Base-by-base conservation (phyloP, 805 yeast species). In the Zygoascus bituminiphila region DNA sequence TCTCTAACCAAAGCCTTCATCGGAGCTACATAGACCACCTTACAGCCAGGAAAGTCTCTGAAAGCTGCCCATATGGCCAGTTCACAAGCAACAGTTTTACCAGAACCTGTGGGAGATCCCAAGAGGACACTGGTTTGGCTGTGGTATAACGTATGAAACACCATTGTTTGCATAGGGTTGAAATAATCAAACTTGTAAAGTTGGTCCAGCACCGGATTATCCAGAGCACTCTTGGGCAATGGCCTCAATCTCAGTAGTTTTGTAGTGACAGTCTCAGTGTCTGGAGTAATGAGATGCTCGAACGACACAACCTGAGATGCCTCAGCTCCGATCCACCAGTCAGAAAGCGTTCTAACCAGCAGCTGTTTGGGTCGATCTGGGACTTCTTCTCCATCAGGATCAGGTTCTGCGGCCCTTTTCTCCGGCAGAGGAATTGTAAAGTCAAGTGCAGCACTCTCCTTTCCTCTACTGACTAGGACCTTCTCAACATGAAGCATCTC, bases 101-200 rank as follows among this genome's bases (percentile, higher is more conserved):
- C 99, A 0, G 97, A 91, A 21, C 98, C 98, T 1, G 98, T 93
- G 2, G 99, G 99, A 0, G 98, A 88, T 8, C 99, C 99, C 41
- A 93, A 86, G 64, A 93, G 85, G 0, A 84, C 89, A 62, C 84
- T 85, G 1, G 83, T 75, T 53, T 84, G 78, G 0, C 83, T 69
- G 63, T 93, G 81, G 67, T 89, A 93, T 42, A 93, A 67, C 0
- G 96, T 78, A 61, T 89, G 95, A 68, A 93, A 93, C 0, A 84
- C 77, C 98, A 91, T 91, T 0, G 98, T 91, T 67, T 93, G 98
- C 96, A 93, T 89, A 3, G 98, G 98, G 62, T 93, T 93, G 74
- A 93, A 93, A 66, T 85, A 91, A 49, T 77, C 77, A 71, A 93
- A 93, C 56, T 74, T 79, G 62, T 93, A 93, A 38, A 89, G 80